A percentile compares a stretch with the other conserved stretches of the same genome.
Evolutionary conservation across 2,329 filamentous ascomycete species (phyloP).

Genomic region (Cordyceps cicadae): DNA sequence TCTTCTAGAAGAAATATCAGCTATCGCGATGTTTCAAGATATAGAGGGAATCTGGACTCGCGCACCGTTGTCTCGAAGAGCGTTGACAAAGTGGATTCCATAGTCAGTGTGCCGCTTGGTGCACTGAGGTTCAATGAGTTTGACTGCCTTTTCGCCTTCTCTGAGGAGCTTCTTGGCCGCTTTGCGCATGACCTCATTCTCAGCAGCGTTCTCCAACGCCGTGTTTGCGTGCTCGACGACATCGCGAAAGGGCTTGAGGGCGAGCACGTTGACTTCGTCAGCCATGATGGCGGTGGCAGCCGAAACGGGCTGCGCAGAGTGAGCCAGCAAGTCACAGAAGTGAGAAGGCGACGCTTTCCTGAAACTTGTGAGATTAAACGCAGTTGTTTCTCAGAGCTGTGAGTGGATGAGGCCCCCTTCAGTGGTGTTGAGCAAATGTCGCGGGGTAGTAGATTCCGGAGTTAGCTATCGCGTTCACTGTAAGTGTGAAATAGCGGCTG

Average conservation of each 20-base stretch:
- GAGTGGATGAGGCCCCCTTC: not conserved
- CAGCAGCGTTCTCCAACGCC: constrained; percentile 40
- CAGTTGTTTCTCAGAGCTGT: not conserved
- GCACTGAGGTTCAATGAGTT: constrained; percentile 23
- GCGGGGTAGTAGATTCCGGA: not conserved
- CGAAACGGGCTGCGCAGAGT: not conserved
- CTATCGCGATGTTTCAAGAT: not conserved
- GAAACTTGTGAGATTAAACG: not conserved
- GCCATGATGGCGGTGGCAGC: constrained; percentile 26
- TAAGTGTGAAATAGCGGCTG: not conserved
- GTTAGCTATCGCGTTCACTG: not conserved
- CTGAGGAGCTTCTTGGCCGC: constrained; percentile 39
- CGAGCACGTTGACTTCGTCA: constrained; percentile 33
- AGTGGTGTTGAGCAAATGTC: not conserved
- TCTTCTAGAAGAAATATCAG: constrained; percentile 30
- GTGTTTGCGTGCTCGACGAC: constrained; percentile 42
- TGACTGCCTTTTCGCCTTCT: constrained; percentile 41
- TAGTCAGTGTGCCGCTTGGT: constrained; percentile 30
- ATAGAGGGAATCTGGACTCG: too few species aligned
- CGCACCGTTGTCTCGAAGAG: constrained; percentile 47
- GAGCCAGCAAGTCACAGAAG: not conserved
- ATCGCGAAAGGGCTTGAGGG: constrained; percentile 43
- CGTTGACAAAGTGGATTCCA: constrained; percentile 39
- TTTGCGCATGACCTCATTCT: constrained; percentile 38
- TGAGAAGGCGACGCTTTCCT: not conserved